Evolutionary conservation across 2,329 filamentous ascomycete genomes (phyloP).

Genomic region (Colletotrichum scovillei): DNA sequence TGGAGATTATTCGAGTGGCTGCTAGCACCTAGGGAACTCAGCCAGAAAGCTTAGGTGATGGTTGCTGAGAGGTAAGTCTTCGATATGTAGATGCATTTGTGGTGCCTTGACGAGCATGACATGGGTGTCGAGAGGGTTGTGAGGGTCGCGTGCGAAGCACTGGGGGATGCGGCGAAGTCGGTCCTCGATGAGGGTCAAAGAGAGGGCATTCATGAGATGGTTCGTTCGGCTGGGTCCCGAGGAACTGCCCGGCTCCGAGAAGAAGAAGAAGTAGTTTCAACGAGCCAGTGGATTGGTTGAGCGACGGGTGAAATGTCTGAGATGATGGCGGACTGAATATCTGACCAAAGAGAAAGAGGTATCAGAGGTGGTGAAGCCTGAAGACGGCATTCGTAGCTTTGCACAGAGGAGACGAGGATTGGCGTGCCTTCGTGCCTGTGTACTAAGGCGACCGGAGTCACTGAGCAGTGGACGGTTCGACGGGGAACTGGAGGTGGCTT

Average conservation of each 20-base stretch:
- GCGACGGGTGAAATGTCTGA: slow-evolving; percentile 2
- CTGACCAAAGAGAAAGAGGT: not conserved
- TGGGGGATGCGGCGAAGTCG: not conserved
- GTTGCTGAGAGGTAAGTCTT: not conserved
- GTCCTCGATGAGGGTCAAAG: not conserved
- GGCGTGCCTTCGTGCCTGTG: not conserved
- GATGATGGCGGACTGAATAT: not conserved
- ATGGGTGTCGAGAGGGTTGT: not conserved
- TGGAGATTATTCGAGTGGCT: not conserved
- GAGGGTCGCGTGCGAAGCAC: not conserved
- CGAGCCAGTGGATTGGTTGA: not conserved
- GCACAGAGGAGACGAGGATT: not conserved
- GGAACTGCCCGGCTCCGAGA: not conserved
- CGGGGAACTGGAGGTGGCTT: slow-evolving; percentile 24
- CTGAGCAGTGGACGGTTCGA: not conserved
- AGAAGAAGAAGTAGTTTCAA: not conserved
- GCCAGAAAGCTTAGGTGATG: not conserved
- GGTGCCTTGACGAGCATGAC: not conserved
- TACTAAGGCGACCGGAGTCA: not conserved
- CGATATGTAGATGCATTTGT: not conserved
- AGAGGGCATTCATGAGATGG: not conserved
- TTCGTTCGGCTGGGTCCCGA: not conserved
- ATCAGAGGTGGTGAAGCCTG: too few species aligned
- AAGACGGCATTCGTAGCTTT: not conserved
- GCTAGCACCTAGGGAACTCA: not conserved